phyloP scores from a whole-genome alignment of 257 asterid species.

The Nicotiana knightiana region DNA sequence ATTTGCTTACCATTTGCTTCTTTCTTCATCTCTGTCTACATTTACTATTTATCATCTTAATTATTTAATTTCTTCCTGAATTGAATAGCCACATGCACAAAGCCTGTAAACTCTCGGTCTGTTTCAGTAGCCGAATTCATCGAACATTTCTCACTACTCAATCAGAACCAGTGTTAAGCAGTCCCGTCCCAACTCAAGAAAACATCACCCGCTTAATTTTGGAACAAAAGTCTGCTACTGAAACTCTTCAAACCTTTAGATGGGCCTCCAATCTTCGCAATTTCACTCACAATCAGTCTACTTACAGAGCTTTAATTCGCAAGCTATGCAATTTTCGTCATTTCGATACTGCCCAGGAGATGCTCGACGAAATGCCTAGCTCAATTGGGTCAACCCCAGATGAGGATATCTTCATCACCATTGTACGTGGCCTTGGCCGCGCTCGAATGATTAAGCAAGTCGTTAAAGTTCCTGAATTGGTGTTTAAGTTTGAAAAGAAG shows the following conservation, averaged over 20 bases:
- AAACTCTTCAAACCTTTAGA: conserved; percentile 80
- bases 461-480: conserved; percentile 52
- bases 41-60: no score
- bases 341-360: conserved; percentile 34
- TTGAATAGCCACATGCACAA: conserved; percentile 12
- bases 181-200: conserved; percentile 54
- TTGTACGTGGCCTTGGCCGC: conserved; percentile 74
- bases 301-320: conserved; percentile 73
- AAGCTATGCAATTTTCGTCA: conserved; percentile 63
- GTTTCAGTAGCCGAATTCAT: not conserved
- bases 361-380: conserved; percentile 90
- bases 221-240: conserved; percentile 61
- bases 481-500: conserved; percentile 43
- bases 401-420: conserved; percentile 68
- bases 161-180: conserved; percentile 30
- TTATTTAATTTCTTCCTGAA: not conserved
- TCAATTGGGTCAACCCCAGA: conserved; percentile 46
- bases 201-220: conserved; percentile 59
- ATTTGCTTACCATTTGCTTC: no score
- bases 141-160: conserved; percentile 10
- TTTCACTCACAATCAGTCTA: conserved; percentile 58
- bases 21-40: no score
- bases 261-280: conserved; percentile 72
- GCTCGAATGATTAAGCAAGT: conserved; percentile 59
- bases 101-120: not conserved